A percentile compares a stretch with the other conserved stretches of the same genome.
phyloP scores from a whole-genome alignment of 768 basidiomycete genomes.

The Tricholoma sp. region DNA sequence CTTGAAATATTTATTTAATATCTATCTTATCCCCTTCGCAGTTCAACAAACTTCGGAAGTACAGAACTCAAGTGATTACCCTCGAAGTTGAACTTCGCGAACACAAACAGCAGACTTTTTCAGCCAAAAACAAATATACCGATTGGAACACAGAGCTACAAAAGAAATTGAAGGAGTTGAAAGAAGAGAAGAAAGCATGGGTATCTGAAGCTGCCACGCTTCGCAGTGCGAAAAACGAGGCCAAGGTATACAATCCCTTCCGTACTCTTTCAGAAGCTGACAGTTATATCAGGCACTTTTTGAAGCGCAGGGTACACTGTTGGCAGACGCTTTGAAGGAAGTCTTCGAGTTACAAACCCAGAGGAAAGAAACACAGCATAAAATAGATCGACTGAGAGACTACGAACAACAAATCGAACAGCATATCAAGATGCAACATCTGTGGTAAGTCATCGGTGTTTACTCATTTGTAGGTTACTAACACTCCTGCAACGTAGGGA shows the following conservation, averaged over 20 bases:
- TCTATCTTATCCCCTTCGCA: conserved; percentile 20
- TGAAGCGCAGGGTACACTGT: conserved; percentile 59
- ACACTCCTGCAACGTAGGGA: conserved; percentile 44
- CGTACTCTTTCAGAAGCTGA: conserved; percentile 1
- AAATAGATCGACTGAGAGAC: conserved; percentile 74
- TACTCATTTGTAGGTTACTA: background rate
- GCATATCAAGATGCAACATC: conserved; percentile 64
- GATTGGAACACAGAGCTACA: conserved; percentile 85
- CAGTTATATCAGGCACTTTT: conserved; percentile 50
- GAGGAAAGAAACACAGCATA: conserved; percentile 73
- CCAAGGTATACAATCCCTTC: conserved; percentile 39
- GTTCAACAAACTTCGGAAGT: conserved; percentile 82
- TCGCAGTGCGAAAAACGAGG: conserved; percentile 67
- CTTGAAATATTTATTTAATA: background rate
- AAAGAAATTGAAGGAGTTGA: conserved; percentile 65
- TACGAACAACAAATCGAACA: conserved; percentile 89
- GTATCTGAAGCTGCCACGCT: conserved; percentile 62
- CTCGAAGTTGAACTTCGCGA: conserved; percentile 69
- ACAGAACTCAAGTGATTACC: conserved; percentile 59
- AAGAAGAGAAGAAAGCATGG: conserved; percentile 81
- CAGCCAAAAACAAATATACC: conserved; percentile 71
- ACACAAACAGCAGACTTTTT: conserved; percentile 67
- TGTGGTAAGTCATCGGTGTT: conserved; percentile 55
- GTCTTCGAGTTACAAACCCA: conserved; percentile 73
- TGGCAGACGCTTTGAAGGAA: conserved; percentile 64